Percentiles rank a stretch among this genome's conserved stretches.
Evolutionary conservation across 73 alveolate genomes (phyloP).

Genomic region (Effrenium voratum): DNA sequence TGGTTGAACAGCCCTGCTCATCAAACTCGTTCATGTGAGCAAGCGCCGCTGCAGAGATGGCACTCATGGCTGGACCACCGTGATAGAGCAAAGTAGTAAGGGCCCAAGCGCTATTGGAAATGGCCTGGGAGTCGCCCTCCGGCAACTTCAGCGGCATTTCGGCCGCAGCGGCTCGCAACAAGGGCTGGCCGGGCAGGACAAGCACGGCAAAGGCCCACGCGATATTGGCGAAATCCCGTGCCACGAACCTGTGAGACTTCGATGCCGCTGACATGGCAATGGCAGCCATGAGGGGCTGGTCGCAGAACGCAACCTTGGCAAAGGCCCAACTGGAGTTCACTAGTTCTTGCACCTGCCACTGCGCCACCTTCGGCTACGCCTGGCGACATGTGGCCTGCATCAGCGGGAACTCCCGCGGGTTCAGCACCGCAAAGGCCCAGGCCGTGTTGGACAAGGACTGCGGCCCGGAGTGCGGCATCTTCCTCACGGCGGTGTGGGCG

Average conservation of each 20-base stretch:
- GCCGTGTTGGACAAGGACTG: constrained; percentile 12
- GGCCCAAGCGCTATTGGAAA: neutral
- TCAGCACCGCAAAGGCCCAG: constrained; percentile 8
- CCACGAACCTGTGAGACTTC: neutral
- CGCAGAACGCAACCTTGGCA: neutral
- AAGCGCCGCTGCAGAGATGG: neutral
- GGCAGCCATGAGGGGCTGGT: constrained; percentile 1
- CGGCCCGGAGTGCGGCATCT: neutral
- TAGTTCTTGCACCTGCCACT: neutral
- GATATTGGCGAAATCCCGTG: neutral
- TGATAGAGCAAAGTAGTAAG: neutral
- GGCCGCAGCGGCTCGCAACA: neutral
- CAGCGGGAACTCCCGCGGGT: neutral
- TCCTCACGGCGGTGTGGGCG: neutral
- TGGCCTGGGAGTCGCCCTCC: neutral
- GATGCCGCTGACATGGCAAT: neutral
- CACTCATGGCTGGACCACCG: neutral
- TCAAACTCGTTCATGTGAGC: neutral
- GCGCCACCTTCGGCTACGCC: neutral
- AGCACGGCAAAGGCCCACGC: neutral
- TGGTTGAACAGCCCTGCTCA: constrained; percentile 38
- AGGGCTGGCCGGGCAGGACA: neutral
- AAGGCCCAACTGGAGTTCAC: neutral
- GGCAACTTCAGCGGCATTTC: neutral
- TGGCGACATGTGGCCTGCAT: neutral